phyloP scores from a whole-genome alignment of 2,329 filamentous ascomycete species.

The Paecilomyces sp. region DNA sequence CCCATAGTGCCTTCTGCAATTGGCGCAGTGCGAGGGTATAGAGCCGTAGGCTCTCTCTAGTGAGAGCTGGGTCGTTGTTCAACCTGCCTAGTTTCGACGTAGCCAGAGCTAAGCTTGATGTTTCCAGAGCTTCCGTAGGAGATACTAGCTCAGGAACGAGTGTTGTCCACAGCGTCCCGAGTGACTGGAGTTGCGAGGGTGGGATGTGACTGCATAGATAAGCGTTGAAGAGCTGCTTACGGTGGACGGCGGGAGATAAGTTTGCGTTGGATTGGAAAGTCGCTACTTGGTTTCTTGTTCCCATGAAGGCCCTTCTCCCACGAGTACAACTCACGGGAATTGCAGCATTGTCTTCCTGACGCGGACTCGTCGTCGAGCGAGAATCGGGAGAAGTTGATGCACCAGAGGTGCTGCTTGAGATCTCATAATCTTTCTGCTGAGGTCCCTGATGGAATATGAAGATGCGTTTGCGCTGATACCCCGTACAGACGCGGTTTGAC shows the following conservation, averaged over 20 bases:
- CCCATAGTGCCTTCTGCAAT: slow-evolving; percentile 27
- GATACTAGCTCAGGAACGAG: slow-evolving; percentile 16
- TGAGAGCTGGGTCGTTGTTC: slow-evolving; percentile 9
- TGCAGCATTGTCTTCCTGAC: background rate
- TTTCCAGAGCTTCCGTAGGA: slow-evolving; percentile 19
- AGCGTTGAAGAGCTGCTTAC: slow-evolving; percentile 19
- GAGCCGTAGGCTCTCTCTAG: slow-evolving; percentile 20
- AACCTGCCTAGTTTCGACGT: slow-evolving; percentile 19
- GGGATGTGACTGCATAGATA: slow-evolving; percentile 18
- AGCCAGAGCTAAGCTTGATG: slow-evolving; percentile 20
- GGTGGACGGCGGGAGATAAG: slow-evolving; percentile 6
- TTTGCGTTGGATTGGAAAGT: background rate
- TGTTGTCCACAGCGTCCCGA: slow-evolving; percentile 18
- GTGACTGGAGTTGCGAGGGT: slow-evolving; percentile 1
- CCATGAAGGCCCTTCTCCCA: background rate
- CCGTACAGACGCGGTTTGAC: background rate
- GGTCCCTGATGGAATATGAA: background rate
- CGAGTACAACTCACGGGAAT: background rate
- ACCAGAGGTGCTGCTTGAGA: too few species aligned
- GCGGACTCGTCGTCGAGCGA: background rate
- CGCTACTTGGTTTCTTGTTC: background rate
- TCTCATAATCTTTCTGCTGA: background rate
- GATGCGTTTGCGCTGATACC: background rate
- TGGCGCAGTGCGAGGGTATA: slow-evolving; percentile 28
- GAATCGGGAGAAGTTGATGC: too few species aligned